Percentiles rank a stretch among this genome's conserved stretches.
These are phyloP conservation scores for Parsonsia alboflavescens DNA, from an alignment of 257 asterid species.

Conservation along the genomic window DNA sequence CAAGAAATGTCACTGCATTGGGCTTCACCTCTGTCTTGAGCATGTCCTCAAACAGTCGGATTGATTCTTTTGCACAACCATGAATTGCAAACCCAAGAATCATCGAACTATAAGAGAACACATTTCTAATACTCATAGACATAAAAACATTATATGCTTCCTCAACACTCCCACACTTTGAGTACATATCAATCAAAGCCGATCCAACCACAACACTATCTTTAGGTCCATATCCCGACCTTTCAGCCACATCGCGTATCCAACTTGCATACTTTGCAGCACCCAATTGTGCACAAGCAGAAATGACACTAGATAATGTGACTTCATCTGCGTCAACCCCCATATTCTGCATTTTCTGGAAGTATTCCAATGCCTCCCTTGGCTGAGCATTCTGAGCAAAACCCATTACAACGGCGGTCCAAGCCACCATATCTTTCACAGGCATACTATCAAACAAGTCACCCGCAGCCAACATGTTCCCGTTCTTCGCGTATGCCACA, in stretches of 20 bases:
- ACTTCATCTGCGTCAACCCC: slow-evolving; percentile 65
- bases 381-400: slow-evolving; percentile 67
- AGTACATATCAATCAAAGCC: slow-evolving; percentile 80
- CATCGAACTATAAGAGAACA: no score
- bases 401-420: slow-evolving; percentile 89
- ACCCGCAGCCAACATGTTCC: slow-evolving; percentile 48
- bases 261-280: slow-evolving; percentile 50
- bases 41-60: slow-evolving; percentile 64
- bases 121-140: slow-evolving; percentile 41
- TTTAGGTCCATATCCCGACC: slow-evolving; percentile 40
- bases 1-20: slow-evolving; percentile 64
- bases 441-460: slow-evolving; percentile 52
- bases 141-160: slow-evolving; percentile 51
- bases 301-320: slow-evolving; percentile 59
- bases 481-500: slow-evolving; percentile 58
- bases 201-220: slow-evolving; percentile 55
- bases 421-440: slow-evolving; percentile 67
- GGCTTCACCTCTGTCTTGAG: slow-evolving; percentile 50
- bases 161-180: slow-evolving; percentile 72
- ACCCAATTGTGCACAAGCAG: slow-evolving; percentile 81
- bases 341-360: slow-evolving; percentile 53
- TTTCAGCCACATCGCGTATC: slow-evolving; percentile 51
- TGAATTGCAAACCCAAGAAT: slow-evolving; percentile 70
- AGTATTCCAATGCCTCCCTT: slow-evolving; percentile 59
- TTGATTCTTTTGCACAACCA: slow-evolving; percentile 51